Conservation (phyloP, 2,329 filamentous ascomycete species). For the Exophiala viscosa region DNA sequence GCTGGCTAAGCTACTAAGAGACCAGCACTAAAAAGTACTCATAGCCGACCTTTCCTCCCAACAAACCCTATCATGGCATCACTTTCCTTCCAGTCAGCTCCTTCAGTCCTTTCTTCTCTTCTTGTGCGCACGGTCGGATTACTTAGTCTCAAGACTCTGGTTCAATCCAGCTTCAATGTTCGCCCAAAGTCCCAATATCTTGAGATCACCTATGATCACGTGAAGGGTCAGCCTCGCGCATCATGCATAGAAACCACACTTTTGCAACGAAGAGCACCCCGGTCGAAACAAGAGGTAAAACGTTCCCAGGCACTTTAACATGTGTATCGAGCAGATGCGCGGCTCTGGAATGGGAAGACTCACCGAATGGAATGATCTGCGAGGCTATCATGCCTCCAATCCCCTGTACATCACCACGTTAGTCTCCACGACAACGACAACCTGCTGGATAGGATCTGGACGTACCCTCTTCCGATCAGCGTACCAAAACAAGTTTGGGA, state of each 20-base stretch:
- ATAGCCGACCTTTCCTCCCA: no score
- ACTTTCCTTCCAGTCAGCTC: no score
- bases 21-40: no score
- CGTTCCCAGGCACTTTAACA: no score
- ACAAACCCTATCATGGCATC: no score
- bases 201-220: conserved; percentile 18
- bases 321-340: no score
- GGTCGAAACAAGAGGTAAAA: no score
- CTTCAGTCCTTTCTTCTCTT: no score
- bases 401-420: conserved; percentile 18
- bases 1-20: no score
- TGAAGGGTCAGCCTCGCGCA: neutral
- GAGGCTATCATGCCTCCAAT: conserved; percentile 28
- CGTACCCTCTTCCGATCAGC: conserved; percentile 54
- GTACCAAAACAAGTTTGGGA: conserved; percentile 59
- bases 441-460: neutral
- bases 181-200: conserved; percentile 28
- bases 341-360: neutral
- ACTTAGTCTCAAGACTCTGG: conserved; percentile 5
- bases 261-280: no score
- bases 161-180: conserved; percentile 25
- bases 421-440: neutral
- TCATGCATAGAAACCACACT: neutral
- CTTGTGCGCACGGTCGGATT: no score
- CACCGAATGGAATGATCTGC: conserved; percentile 28